Conservation (phyloP, 106 monocot species). For the Ottelia alismoides region DNA sequence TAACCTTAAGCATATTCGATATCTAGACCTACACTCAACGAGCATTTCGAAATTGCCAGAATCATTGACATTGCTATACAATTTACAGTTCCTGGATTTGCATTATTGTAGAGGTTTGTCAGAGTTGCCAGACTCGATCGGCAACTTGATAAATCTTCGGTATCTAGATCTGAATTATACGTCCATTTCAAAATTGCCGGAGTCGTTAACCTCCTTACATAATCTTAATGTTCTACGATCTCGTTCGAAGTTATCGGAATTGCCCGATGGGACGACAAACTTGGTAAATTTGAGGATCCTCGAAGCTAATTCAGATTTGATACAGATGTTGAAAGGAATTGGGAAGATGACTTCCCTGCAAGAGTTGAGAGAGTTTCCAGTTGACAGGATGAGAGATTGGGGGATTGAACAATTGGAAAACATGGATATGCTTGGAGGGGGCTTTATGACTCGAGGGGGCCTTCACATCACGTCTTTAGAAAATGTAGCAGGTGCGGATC, state of each 20-base stretch:
- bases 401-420: constrained; percentile 5
- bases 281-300: constrained; percentile 17
- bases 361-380: neutral
- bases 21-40: constrained; percentile 5
- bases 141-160: too few relatives aligned
- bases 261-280: constrained; percentile 7
- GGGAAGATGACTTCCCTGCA: constrained; percentile 7
- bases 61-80: neutral
- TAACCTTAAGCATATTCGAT: constrained; percentile 23
- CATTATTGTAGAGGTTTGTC: too few relatives aligned
- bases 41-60: constrained; percentile 7
- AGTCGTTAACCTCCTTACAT: too few relatives aligned
- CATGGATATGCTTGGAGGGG: constrained; percentile 2
- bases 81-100: constrained; percentile 12
- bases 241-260: neutral
- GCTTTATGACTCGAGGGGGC: too few relatives aligned
- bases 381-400: neutral
- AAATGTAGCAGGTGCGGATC: constrained; percentile 3
- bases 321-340: neutral
- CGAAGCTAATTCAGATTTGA: neutral
- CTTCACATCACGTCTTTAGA: constrained; percentile 5
- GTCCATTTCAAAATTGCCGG: too few relatives aligned
- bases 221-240: too few relatives aligned
- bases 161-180: too few relatives aligned
- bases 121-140: too few relatives aligned